Conservation (phyloP, 75 land plant species). For the Pseudotsuga menziesii region DNA sequence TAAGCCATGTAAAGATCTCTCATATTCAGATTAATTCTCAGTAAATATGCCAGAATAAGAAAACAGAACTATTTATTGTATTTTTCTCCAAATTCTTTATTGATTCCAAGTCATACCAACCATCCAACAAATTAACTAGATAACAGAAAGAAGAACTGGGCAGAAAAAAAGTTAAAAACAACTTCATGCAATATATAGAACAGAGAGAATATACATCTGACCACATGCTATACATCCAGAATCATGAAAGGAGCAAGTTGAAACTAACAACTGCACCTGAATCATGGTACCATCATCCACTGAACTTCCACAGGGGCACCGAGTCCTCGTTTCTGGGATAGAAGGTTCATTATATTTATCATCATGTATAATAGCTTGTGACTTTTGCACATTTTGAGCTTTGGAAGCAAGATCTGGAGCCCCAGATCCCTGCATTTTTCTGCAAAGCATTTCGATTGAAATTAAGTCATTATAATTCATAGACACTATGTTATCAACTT, state of each 20-base stretch:
- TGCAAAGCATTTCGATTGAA: not conserved
- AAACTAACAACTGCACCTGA: not conserved
- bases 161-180: too few species aligned
- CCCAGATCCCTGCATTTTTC: conserved; percentile 8
- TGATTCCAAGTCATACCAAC: too few species aligned
- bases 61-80: too few species aligned
- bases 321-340: not conserved
- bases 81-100: too few species aligned
- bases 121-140: too few species aligned
- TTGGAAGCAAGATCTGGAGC: not conserved
- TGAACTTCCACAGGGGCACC: conserved; percentile 9
- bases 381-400: not conserved
- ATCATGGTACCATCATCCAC: conserved; percentile 4
- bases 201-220: too few species aligned
- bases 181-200: too few species aligned
- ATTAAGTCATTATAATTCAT: not conserved
- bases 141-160: too few species aligned
- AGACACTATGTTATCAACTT: not conserved
- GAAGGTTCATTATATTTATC: not conserved
- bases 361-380: not conserved
- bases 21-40: too few species aligned
- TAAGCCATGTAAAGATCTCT: too few species aligned
- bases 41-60: too few species aligned
- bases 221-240: too few species aligned
- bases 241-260: not conserved